Base-by-base conservation (phyloP, 2,329 filamentous ascomycete genomes). In the Diaporthe eres region DNA sequence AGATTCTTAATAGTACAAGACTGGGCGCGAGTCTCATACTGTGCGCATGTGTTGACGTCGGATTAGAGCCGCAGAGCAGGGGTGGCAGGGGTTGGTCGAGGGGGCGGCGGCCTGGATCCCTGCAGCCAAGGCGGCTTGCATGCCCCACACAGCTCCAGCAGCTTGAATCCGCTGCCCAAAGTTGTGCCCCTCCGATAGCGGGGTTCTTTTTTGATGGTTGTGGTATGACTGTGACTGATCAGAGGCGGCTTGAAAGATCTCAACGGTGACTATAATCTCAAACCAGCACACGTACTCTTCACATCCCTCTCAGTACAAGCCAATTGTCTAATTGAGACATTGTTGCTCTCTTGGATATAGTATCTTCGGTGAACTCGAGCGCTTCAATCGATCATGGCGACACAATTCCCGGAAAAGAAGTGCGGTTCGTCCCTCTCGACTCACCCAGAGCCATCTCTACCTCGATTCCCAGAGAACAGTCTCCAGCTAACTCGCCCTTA, bases 341-440 rank as follows among this genome's bases (percentile, higher is more conserved):
- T 17, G 15, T n/a, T 67, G 3, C 47, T 8, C 22, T 34, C 60
- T 42, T 22, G 9, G 1, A n/a, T 42, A 13, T n/a, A 44, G 22
- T 1, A 31, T 31, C 0, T 5, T 17, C 4, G 10, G 22, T 7
- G 6, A 17, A 44, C 4, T n/a, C 19, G 10, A 31, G 44, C 9
- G 17, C 55, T 37, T 44, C 22, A 28, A 39, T 37, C 60, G 6
- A 74, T 17, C 65, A 78, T 78, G 77, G 73, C 77, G 12, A 78
- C 85, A 78, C 84, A 87, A 84, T 89, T 89, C 77, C 88, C 89
- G 65, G 84, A 85, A 76, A 91, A 91, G 86, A 91, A 90, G 84
- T 90, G 88, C 85, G 89, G 89, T 90, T 86, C 75, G 88, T 82
- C 61, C 57, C 67, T 63, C 80, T 68, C 76, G 60, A 68, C 77